These are phyloP conservation scores for Amanita exitialis DNA, from an alignment of 768 basidiomycete genomes.

Conservation along the genomic window DNA sequence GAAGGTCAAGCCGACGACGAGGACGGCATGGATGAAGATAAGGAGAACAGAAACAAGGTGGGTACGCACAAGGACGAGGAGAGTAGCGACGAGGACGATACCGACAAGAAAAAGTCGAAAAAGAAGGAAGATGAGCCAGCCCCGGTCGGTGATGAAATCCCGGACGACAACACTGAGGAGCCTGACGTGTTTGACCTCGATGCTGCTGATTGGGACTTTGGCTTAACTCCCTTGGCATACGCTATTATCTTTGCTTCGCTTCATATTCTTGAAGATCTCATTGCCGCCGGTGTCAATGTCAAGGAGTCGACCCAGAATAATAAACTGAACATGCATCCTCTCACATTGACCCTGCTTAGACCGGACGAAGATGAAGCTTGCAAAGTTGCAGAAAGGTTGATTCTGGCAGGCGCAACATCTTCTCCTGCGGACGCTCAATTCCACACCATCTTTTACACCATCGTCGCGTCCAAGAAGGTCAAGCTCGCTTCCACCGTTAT, in stretches of 20 bases:
- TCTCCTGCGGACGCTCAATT: constrained; percentile 27
- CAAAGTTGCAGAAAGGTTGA: constrained; percentile 27
- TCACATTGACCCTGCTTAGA: constrained; percentile 28
- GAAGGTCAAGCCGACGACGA: constrained; percentile 19
- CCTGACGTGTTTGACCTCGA: constrained; percentile 51
- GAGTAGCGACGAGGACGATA: constrained; percentile 1
- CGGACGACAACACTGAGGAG: constrained; percentile 36
- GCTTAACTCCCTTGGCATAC: constrained; percentile 40
- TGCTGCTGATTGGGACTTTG: constrained; percentile 48
- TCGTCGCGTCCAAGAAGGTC: constrained; percentile 23
- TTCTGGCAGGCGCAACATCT: constrained; percentile 30
- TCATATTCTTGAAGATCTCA: constrained; percentile 32
- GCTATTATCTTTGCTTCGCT: constrained; percentile 39
- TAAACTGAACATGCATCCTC: constrained; percentile 22
- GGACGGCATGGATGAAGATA: constrained; percentile 16
- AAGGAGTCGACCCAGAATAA: constrained; percentile 22
- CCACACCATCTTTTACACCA: constrained; percentile 31
- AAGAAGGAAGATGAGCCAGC: constrained; percentile 12
- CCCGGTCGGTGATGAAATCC: constrained; percentile 23
- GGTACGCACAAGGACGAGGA: background rate
- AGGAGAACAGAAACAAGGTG: constrained; percentile 16
- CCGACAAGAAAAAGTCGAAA: constrained; percentile 5
- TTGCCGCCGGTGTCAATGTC: constrained; percentile 37
- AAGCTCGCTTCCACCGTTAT: constrained; percentile 31
- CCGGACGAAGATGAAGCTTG: constrained; percentile 30